Evolutionary conservation across 768 basidiomycete species (phyloP).

Genomic region (Wakefieldia striispora): DNA sequence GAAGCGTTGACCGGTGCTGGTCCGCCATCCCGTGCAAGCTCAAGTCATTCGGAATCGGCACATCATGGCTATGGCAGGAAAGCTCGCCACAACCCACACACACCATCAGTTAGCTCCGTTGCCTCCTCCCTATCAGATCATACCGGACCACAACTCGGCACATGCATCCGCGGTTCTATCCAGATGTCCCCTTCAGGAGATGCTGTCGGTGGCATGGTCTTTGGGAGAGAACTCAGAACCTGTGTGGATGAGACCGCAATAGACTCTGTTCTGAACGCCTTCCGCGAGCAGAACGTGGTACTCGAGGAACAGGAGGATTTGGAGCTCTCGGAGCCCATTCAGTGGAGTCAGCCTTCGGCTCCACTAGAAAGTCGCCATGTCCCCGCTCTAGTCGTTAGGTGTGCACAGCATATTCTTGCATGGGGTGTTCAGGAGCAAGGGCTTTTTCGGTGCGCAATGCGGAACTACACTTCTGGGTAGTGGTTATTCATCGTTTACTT

Average conservation of each 20-base stretch:
- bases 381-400: slow-evolving; percentile 77
- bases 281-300: slow-evolving; percentile 7
- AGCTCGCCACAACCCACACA: slow-evolving; percentile 54
- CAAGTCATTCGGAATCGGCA: slow-evolving; percentile 36
- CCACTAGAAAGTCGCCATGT: slow-evolving; percentile 51
- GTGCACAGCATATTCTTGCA: slow-evolving; percentile 74
- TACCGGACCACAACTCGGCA: slow-evolving; percentile 56
- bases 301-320: not conserved
- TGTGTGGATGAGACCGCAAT: slow-evolving; percentile 60
- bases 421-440: slow-evolving; percentile 90
- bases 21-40: slow-evolving; percentile 37
- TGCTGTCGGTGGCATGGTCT: slow-evolving; percentile 54
- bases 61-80: slow-evolving; percentile 32
- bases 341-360: slow-evolving; percentile 19
- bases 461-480: not conserved
- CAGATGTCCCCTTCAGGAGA: slow-evolving; percentile 34
- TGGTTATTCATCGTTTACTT: slow-evolving; percentile 10
- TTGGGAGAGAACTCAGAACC: slow-evolving; percentile 55
- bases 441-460: slow-evolving; percentile 65
- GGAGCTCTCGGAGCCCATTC: not conserved
- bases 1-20: slow-evolving; percentile 39
- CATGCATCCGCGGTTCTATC: slow-evolving; percentile 53
- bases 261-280: slow-evolving; percentile 15
- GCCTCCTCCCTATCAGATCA: slow-evolving; percentile 47
- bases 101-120: slow-evolving; percentile 56